Evolutionary conservation across 352 stramenopile species (phyloP).

Genomic region (Pythium diclinum): DNA sequence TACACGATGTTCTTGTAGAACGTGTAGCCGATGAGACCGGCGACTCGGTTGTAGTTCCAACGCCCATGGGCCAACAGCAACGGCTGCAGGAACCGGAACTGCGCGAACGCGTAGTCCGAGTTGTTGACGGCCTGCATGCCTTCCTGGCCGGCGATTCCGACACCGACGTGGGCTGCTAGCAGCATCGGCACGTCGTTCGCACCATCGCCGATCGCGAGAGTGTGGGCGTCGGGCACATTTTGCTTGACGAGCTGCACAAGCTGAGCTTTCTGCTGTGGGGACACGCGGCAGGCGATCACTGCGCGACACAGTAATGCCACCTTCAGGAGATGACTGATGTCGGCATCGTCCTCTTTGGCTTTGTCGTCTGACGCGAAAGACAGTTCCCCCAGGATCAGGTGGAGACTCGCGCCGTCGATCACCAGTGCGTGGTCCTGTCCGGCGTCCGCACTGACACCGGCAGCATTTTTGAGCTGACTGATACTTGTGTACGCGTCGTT

Average conservation of each 20-base stretch:
- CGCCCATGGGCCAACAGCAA: slow-evolving; percentile 76
- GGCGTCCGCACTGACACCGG: background rate
- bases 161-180: slow-evolving; percentile 79
- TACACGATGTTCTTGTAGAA: slow-evolving; percentile 92
- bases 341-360: slow-evolving; percentile 24
- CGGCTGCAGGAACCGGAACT: slow-evolving; percentile 75
- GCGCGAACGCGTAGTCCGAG: slow-evolving; percentile 75
- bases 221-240: slow-evolving; percentile 73
- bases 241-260: slow-evolving; percentile 94
- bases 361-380: slow-evolving; percentile 10
- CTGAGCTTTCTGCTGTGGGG: slow-evolving; percentile 96
- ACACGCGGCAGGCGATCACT: slow-evolving; percentile 97
- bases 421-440: slow-evolving; percentile 80
- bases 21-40: slow-evolving; percentile 87
- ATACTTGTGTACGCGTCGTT: background rate
- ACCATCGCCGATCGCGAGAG: slow-evolving; percentile 85
- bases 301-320: slow-evolving; percentile 89
- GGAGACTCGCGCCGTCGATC: slow-evolving; percentile 93
- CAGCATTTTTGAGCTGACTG: background rate
- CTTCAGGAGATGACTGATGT: slow-evolving; percentile 73
- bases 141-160: slow-evolving; percentile 97
- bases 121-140: slow-evolving; percentile 93
- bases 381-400: slow-evolving; percentile 44
- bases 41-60: slow-evolving; percentile 83
- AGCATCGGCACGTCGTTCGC: slow-evolving; percentile 91